phyloP scores from a whole-genome alignment of 345 rosid species.

The Acer yangbiense region DNA sequence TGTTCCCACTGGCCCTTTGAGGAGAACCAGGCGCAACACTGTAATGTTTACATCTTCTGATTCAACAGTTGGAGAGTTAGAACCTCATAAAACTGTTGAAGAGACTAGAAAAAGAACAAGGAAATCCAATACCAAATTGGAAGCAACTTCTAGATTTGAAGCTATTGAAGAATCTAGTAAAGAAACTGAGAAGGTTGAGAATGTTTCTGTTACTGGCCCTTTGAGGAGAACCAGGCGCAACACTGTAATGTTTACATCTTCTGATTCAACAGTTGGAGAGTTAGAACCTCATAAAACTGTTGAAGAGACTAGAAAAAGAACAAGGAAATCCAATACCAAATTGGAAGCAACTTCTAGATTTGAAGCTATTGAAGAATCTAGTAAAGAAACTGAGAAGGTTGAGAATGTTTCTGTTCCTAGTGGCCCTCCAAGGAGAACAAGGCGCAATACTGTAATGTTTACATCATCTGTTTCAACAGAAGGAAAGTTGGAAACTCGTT shows the following conservation, averaged over 20 bases:
- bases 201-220: neutral
- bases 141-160: slow-evolving; percentile 13
- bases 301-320: neutral
- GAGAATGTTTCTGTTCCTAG: neutral
- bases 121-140: neutral
- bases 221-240: slow-evolving; percentile 35
- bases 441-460: slow-evolving; percentile 23
- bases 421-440: slow-evolving; percentile 29
- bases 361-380: slow-evolving; percentile 22
- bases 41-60: slow-evolving; percentile 15
- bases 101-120: neutral
- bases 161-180: slow-evolving; percentile 17
- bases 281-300: neutral
- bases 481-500: neutral
- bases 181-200: slow-evolving; percentile 18
- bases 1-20: slow-evolving; percentile 5
- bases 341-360: slow-evolving; percentile 9
- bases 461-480: slow-evolving; percentile 13
- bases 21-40: slow-evolving; percentile 36
- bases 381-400: slow-evolving; percentile 19
- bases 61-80: neutral
- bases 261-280: neutral
- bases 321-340: neutral
- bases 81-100: neutral
- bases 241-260: slow-evolving; percentile 19